Percentiles rank a stretch among this genome's conserved stretches.
Conservation (phyloP, 2,329 filamentous ascomycete species). For the Neopestalotiopsis sp. region DNA sequence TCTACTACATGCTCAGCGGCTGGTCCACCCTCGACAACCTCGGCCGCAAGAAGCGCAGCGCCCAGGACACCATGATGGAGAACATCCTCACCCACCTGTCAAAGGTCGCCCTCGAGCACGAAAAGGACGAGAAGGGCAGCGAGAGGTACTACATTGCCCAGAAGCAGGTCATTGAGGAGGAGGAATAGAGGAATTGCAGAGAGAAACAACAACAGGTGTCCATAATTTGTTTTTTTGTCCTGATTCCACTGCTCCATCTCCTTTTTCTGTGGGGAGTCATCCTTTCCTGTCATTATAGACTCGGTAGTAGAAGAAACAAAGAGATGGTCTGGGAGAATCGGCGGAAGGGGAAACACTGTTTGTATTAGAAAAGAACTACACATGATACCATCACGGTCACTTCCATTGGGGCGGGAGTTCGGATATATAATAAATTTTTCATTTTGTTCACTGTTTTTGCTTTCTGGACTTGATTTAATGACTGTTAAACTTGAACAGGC, state of each 20-base stretch:
- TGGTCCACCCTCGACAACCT: slow-evolving; percentile 43
- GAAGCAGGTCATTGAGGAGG: slow-evolving; percentile 33
- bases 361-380: slow-evolving; percentile 5
- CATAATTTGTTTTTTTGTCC: not conserved
- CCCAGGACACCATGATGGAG: slow-evolving; percentile 57
- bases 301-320: not conserved
- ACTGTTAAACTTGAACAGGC: not conserved
- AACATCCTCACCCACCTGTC: slow-evolving; percentile 56
- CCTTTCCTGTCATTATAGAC: not conserved
- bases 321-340: not conserved
- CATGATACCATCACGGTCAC: slow-evolving; percentile 12
- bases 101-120: slow-evolving; percentile 56
- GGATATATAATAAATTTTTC: slow-evolving; percentile 3
- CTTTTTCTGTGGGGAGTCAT: not conserved
- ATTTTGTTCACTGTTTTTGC: slow-evolving; percentile 1
- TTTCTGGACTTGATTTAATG: not conserved
- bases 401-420: not conserved
- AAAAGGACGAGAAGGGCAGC: slow-evolving; percentile 49
- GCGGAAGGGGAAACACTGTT: not conserved
- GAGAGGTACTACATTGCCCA: slow-evolving; percentile 35
- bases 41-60: slow-evolving; percentile 54
- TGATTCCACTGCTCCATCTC: not conserved
- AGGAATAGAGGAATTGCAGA: slow-evolving; percentile 21
- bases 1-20: slow-evolving; percentile 51
- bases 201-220: not conserved